Conservation (phyloP, 2,329 filamentous ascomycete genomes). For the Paraphaeosphaeria minitans region DNA sequence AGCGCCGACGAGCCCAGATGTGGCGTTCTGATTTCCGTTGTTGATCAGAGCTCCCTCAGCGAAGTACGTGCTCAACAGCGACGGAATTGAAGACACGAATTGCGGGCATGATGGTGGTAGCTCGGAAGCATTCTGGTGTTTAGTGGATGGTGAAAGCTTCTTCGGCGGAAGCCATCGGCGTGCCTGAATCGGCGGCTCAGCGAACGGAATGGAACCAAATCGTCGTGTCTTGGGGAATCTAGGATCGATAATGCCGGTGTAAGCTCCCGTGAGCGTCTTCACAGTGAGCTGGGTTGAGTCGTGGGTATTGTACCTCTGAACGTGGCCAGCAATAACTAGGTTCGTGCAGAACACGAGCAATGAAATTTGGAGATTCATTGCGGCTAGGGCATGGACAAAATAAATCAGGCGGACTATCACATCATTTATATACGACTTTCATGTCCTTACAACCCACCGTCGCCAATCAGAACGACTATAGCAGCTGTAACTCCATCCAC, state of each 20-base stretch:
- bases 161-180: conserved; percentile 38
- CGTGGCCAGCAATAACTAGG: background rate
- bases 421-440: background rate
- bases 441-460: background rate
- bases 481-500: too few species aligned
- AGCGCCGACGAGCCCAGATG: conserved; percentile 17
- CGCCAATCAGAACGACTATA: too few species aligned
- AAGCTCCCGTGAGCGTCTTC: conserved; percentile 19
- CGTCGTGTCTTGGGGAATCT: conserved; percentile 35
- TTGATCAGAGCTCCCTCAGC: conserved; percentile 42
- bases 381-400: background rate
- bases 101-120: conserved; percentile 32
- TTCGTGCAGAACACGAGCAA: background rate
- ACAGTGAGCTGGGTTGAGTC: background rate
- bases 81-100: conserved; percentile 21
- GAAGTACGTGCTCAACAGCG: conserved; percentile 36
- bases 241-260: conserved; percentile 29
- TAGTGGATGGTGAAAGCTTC: conserved; percentile 17
- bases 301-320: background rate
- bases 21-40: conserved; percentile 37
- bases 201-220: conserved; percentile 39
- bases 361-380: conserved; percentile 1
- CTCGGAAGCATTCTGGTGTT: conserved; percentile 18
- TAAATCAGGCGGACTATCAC: background rate
- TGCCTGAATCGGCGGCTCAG: conserved; percentile 31